phyloP scores from a whole-genome alignment of 73 alveolate genomes.

The Symbiodinium pilosum region DNA sequence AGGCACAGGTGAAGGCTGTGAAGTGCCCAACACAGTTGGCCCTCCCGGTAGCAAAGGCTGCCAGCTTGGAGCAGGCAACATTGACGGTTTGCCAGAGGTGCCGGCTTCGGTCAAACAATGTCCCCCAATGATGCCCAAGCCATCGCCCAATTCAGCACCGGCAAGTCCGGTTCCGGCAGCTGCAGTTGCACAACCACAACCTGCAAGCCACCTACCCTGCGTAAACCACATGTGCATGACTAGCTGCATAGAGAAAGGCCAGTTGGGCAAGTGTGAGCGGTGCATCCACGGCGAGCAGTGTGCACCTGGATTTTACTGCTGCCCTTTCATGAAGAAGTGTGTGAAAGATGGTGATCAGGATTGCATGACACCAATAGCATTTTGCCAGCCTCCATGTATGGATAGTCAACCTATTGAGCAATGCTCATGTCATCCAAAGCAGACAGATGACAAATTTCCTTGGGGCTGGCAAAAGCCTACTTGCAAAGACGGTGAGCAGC shows the following conservation, averaged over 20 bases:
- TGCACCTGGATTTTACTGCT: slow-evolving; percentile 20
- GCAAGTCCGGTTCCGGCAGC: not conserved
- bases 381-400: slow-evolving; percentile 87
- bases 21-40: slow-evolving; percentile 90
- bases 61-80: slow-evolving; percentile 62
- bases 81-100: slow-evolving; percentile 28
- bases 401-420: slow-evolving; percentile 37
- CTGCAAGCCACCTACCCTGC: not conserved
- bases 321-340: slow-evolving; percentile 79
- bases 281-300: slow-evolving; percentile 53
- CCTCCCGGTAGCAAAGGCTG: slow-evolving; percentile 71
- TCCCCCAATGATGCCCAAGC: not conserved
- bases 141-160: not conserved
- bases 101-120: not conserved
- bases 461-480: slow-evolving; percentile 85
- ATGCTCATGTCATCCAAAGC: slow-evolving; percentile 69
- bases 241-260: slow-evolving; percentile 58
- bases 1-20: slow-evolving; percentile 26
- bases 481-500: slow-evolving; percentile 16
- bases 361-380: slow-evolving; percentile 86
- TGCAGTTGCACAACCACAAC: not conserved
- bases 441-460: slow-evolving; percentile 32
- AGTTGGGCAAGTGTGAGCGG: slow-evolving; percentile 43
- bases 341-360: slow-evolving; percentile 19
- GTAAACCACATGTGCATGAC: not conserved